Percentiles rank a stretch among this genome's conserved stretches.
Conservation (phyloP, 768 basidiomycete species). For the Mycena sanguinolenta region DNA sequence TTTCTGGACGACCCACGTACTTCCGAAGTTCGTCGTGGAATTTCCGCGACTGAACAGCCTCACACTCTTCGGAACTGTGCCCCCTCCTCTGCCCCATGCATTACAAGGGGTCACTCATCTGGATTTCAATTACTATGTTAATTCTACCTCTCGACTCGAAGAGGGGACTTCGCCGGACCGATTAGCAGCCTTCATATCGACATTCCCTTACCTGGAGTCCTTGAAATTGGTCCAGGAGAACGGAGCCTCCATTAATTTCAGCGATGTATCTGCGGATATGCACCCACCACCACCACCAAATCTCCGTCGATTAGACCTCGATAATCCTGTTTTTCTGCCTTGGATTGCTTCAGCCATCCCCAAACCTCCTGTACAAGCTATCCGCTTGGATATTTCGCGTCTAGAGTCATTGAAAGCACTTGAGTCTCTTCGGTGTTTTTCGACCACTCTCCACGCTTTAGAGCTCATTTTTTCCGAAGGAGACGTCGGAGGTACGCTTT, state of each 20-base stretch:
- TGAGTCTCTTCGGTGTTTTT: constrained; percentile 18
- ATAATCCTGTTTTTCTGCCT: constrained; percentile 11
- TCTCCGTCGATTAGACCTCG: constrained; percentile 27
- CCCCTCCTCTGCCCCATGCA: constrained; percentile 7
- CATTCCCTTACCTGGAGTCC: constrained; percentile 19
- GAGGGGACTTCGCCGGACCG: neutral
- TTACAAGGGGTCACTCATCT: constrained; percentile 20
- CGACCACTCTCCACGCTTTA: constrained; percentile 6
- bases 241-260: constrained; percentile 12
- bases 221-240: constrained; percentile 31
- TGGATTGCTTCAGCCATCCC: constrained; percentile 16
- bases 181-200: constrained; percentile 4
- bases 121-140: constrained; percentile 12
- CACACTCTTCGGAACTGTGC: constrained; percentile 15
- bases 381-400: constrained; percentile 24
- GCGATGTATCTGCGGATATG: neutral
- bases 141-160: neutral
- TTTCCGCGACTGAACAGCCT: constrained; percentile 24
- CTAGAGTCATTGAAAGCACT: constrained; percentile 5
- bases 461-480: constrained; percentile 22
- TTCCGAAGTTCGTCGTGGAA: constrained; percentile 18
- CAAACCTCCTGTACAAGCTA: neutral
- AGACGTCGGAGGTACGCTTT: constrained; percentile 19
- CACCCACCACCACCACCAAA: neutral
- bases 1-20: constrained; percentile 26